These are phyloP conservation scores for Cavenderia fasciculata DNA, from an alignment of 78 protist species.

Conservation along the genomic window DNA sequence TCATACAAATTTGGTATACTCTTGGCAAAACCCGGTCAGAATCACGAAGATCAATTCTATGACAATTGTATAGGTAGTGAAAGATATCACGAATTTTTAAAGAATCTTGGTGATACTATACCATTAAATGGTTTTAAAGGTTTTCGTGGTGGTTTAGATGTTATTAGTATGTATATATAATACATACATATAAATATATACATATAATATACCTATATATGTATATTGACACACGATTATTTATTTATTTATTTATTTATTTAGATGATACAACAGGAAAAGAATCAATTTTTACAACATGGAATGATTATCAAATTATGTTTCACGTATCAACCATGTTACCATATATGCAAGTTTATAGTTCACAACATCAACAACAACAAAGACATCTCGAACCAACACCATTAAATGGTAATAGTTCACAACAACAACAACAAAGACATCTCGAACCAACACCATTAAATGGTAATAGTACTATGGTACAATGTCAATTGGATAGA, in stretches of 20 bases:
- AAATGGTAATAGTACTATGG: too few relatives aligned
- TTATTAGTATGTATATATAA: slow-evolving; percentile 24
- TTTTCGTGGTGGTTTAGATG: slow-evolving; percentile 85
- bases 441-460: too few relatives aligned
- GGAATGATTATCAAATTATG: slow-evolving; percentile 76
- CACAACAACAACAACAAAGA: too few relatives aligned
- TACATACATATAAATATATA: background rate
- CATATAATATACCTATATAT: background rate
- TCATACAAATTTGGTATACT: slow-evolving; percentile 70
- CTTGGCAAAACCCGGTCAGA: slow-evolving; percentile 55
- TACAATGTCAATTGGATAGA: too few relatives aligned
- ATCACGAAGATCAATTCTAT: slow-evolving; percentile 69
- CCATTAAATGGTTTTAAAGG: slow-evolving; percentile 47
- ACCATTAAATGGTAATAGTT: background rate
- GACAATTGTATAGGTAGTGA: slow-evolving; percentile 39
- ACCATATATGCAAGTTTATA: slow-evolving; percentile 40
- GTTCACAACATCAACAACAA: slow-evolving; percentile 66
- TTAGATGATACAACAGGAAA: slow-evolving; percentile 70
- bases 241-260: background rate
- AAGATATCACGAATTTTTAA: slow-evolving; percentile 44
- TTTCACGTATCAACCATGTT: slow-evolving; percentile 82
- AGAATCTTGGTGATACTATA: slow-evolving; percentile 53
- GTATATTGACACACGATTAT: too few relatives aligned
- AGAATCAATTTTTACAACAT: slow-evolving; percentile 42
- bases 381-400: background rate